These are phyloP conservation scores for Suillus plorans DNA, from an alignment of 768 basidiomycete genomes.

Conservation along the genomic window DNA sequence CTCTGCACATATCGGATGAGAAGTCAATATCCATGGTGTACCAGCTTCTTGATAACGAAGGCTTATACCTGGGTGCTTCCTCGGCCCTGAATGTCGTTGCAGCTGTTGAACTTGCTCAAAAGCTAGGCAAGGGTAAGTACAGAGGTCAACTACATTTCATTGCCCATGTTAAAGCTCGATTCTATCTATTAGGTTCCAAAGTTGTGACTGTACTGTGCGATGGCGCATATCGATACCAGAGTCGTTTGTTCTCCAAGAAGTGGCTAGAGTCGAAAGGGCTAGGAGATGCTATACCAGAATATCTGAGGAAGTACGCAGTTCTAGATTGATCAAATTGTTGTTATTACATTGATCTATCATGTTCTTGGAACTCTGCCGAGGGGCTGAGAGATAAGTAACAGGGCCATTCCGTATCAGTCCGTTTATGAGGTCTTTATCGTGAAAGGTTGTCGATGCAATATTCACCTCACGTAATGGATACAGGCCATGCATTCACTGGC, in stretches of 20 bases:
- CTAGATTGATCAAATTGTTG: constrained; percentile 51
- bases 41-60: constrained; percentile 87
- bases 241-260: constrained; percentile 88
- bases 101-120: constrained; percentile 82
- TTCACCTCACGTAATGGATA: not conserved
- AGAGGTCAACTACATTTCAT: not conserved
- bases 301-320: constrained; percentile 88
- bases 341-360: not conserved
- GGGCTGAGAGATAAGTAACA: not conserved
- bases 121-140: constrained; percentile 73
- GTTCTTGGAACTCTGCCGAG: not conserved
- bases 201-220: constrained; percentile 91
- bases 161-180: not conserved
- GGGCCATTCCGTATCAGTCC: not conserved
- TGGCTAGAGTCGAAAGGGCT: constrained; percentile 88
- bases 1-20: constrained; percentile 83
- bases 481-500: not conserved
- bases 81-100: constrained; percentile 95
- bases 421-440: not conserved
- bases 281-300: constrained; percentile 72
- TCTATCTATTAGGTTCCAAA: constrained; percentile 56
- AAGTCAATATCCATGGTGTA: constrained; percentile 94
- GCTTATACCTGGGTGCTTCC: constrained; percentile 92
- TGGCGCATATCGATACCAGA: constrained; percentile 97
- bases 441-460: not conserved